phyloP scores from a whole-genome alignment of 2,329 filamentous ascomycete genomes.

The Aspergillus sp. region DNA sequence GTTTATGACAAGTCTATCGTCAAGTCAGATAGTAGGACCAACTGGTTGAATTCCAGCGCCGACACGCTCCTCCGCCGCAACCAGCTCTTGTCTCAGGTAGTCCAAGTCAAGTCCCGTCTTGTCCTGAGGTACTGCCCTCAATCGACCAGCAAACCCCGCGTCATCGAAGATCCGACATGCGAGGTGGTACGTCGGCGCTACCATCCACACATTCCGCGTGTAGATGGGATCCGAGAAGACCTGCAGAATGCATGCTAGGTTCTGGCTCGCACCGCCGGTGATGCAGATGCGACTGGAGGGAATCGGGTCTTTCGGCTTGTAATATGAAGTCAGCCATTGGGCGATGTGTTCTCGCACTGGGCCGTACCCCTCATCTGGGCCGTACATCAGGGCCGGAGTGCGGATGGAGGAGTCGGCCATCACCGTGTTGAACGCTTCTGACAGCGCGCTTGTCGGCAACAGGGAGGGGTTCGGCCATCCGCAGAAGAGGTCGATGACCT shows the following conservation, averaged over 20 bases:
- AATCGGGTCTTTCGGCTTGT: slow-evolving; percentile 53
- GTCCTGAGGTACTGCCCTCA: slow-evolving; percentile 76
- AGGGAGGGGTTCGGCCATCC: slow-evolving; percentile 60
- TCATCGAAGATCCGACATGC: slow-evolving; percentile 83
- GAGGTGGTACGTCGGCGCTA: slow-evolving; percentile 83
- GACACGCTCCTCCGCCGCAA: slow-evolving; percentile 54
- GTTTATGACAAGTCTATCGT: neutral
- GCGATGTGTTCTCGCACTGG: slow-evolving; percentile 72
- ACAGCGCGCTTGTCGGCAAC: slow-evolving; percentile 67
- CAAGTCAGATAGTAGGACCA: slow-evolving; percentile 24
- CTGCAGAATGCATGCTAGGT: slow-evolving; percentile 74
- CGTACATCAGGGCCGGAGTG: slow-evolving; percentile 74
- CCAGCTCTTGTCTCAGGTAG: slow-evolving; percentile 58
- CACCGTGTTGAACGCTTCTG: slow-evolving; percentile 62
- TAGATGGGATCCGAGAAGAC: slow-evolving; percentile 79
- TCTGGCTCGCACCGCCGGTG: slow-evolving; percentile 84
- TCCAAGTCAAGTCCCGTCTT: slow-evolving; percentile 74
- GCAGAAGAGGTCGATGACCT: slow-evolving; percentile 48
- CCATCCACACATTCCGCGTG: slow-evolving; percentile 78
- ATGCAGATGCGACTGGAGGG: slow-evolving; percentile 70
- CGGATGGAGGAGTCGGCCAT: slow-evolving; percentile 65
- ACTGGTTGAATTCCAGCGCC: slow-evolving; percentile 44
- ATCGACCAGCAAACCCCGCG: slow-evolving; percentile 68
- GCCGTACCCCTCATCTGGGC: slow-evolving; percentile 73
- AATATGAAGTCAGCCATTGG: slow-evolving; percentile 70